phyloP scores from a whole-genome alignment of 306 rosid genomes.

The Oxytropis ochrocephala region DNA sequence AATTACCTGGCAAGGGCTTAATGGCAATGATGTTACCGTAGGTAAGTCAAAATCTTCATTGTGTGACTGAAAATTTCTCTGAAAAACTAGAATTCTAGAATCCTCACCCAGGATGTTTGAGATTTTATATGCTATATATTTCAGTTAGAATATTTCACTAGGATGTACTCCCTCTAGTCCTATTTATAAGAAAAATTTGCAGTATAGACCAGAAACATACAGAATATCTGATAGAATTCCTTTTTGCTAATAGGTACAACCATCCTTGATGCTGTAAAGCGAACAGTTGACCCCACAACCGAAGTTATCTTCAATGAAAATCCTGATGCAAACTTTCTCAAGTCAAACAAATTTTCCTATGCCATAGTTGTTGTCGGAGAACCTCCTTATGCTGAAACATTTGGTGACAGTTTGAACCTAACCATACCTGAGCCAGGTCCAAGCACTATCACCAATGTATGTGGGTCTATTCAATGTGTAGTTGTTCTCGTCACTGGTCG shows the following conservation, averaged over 20 bases:
- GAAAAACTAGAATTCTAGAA: background rate
- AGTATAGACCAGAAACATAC: too few relatives aligned
- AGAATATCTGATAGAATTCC: background rate
- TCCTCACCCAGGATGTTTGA: background rate
- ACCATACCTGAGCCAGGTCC: constrained; percentile 71
- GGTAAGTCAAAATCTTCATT: constrained; percentile 41
- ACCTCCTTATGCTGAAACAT: constrained; percentile 74
- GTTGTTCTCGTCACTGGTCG: constrained; percentile 80
- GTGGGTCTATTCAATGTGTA: constrained; percentile 52
- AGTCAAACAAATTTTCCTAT: constrained; percentile 53
- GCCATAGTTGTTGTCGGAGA: constrained; percentile 91
- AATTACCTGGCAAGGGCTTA: constrained; percentile 84
- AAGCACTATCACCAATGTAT: constrained; percentile 61
- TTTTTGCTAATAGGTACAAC: constrained; percentile 56
- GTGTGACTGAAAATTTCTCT: background rate
- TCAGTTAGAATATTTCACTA: background rate
- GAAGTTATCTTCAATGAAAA: constrained; percentile 68
- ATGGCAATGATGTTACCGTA: constrained; percentile 58
- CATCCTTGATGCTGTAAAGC: constrained; percentile 66
- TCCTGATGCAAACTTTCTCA: constrained; percentile 53
- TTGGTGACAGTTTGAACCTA: constrained; percentile 69
- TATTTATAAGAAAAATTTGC: too few relatives aligned
- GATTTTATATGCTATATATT: background rate
- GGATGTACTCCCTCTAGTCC: too few relatives aligned
- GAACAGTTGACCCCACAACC: constrained; percentile 57